Conservation (phyloP, 1,284 basidiomycete genomes). For the Malassezia dermatis region DNA sequence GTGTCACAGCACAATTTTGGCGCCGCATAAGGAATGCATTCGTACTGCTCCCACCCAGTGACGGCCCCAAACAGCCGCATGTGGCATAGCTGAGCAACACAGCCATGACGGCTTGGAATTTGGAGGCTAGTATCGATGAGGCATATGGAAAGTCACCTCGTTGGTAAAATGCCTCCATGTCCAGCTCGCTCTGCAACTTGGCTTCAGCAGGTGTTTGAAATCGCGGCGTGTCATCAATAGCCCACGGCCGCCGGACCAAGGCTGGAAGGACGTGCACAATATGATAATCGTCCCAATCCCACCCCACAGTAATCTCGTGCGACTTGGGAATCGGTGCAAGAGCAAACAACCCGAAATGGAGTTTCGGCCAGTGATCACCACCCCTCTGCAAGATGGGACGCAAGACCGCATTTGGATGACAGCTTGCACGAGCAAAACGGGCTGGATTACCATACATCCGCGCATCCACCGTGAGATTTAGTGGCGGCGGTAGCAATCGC, state of each 20-base stretch:
- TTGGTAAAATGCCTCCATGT: slow-evolving; percentile 26
- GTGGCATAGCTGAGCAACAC: slow-evolving; percentile 34
- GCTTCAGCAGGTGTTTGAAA: slow-evolving; percentile 14
- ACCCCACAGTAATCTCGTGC: slow-evolving; percentile 80
- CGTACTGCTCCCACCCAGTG: slow-evolving; percentile 30
- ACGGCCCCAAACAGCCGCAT: slow-evolving; percentile 42
- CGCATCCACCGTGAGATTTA: slow-evolving; percentile 72
- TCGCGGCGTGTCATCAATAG: slow-evolving; percentile 18
- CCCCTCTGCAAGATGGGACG: slow-evolving; percentile 57
- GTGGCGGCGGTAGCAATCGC: slow-evolving; percentile 66
- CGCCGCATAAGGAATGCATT: slow-evolving; percentile 34
- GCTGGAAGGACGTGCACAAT: slow-evolving; percentile 71
- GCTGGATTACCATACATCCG: slow-evolving; percentile 65
- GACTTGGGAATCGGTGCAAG: slow-evolving; percentile 63
- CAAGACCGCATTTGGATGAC: slow-evolving; percentile 77
- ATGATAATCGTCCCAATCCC: slow-evolving; percentile 94
- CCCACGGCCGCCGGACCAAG: slow-evolving; percentile 53
- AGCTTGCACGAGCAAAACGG: slow-evolving; percentile 70
- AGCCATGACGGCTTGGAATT: slow-evolving; percentile 36
- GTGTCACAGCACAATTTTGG: slow-evolving; percentile 45
- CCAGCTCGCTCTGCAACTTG: slow-evolving; percentile 20
- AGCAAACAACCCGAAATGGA: slow-evolving; percentile 76
- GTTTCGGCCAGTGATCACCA: slow-evolving; percentile 49
- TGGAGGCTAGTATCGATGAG: slow-evolving; percentile 31
- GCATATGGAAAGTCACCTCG: slow-evolving; percentile 43